Base-by-base conservation (phyloP, 2,329 filamentous ascomycete genomes). In the Venturia carpophila region DNA sequence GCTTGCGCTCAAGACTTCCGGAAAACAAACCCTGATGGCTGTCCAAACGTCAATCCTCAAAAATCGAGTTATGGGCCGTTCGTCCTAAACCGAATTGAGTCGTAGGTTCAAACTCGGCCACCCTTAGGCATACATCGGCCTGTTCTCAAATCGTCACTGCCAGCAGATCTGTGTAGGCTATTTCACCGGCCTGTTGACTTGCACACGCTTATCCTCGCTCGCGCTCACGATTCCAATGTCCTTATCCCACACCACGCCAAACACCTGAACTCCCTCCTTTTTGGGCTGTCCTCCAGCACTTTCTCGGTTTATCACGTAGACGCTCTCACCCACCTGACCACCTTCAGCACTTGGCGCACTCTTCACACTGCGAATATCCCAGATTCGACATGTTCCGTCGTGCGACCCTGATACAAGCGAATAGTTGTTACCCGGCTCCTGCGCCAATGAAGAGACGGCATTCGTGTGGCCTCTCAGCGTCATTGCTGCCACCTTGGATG, bases 141-240 rank as follows among this genome's bases (percentile, higher is more conserved):
- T 34, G 30, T 34, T 6, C 30, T 34, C 30, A 34, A 47, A 10
- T 52, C 47, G 13, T 24, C 17, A 27, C 21, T 27, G 13, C 5
- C 47, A 10, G 11, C n/a, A 52, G 24, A 27, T 5, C 10, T 24
- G 21, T 24, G 47, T 52, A 1, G 21, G 19, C 52, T 58, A 58
- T 27, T 37, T 58, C 17, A 58, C 47, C n/a, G 63, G 87, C 69
- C 84, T 83, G 76, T 99, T 97, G 67, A 99, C 86, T 80, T 99
- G 94, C 71, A 99, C 87, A 79, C 85, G 87, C 79, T 94, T 96
- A 74, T 99, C 94, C 82, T 97, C 92, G 19, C 93, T 92, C 55
- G 82, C 92, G 72, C 90, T 95, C 56, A 97, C 89, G 73, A 99
- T 93, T 1, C 94, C 95, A 73, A 95, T 86, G 7, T 86, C 84